Percentiles rank a stretch among this genome's conserved stretches.
Conservation (phyloP, 805 yeast genomes). For the Starmerella vaccinii region DNA sequence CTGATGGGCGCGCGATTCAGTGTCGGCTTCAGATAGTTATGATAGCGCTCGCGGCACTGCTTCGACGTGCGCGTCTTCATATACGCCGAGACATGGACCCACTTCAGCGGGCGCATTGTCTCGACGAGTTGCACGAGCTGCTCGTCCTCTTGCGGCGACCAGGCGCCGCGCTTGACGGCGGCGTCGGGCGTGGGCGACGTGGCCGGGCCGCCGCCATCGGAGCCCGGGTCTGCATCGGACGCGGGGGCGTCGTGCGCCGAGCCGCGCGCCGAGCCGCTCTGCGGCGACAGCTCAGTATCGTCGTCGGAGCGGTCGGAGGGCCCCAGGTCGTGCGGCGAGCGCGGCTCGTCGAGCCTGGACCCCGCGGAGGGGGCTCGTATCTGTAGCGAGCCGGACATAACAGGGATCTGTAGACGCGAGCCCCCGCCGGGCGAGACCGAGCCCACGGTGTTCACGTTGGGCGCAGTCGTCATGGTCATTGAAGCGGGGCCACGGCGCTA, state of each 20-base stretch:
- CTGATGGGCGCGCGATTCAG: constrained; percentile 75
- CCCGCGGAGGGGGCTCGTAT: constrained; percentile 2
- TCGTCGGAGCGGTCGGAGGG: background rate
- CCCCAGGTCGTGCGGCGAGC: background rate
- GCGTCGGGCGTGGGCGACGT: background rate
- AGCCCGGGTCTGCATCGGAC: background rate
- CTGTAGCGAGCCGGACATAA: constrained; percentile 2
- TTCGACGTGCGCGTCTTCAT: constrained; percentile 75
- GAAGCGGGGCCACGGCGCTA: background rate
- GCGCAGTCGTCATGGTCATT: constrained; percentile 4
- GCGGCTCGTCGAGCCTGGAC: background rate
- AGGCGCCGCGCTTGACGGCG: constrained; percentile 54
- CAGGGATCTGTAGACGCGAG: background rate
- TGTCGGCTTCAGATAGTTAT: constrained; percentile 79
- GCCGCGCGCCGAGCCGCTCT: background rate
- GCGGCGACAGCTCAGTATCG: constrained; percentile 1
- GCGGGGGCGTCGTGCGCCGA: background rate
- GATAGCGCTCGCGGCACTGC: constrained; percentile 85
- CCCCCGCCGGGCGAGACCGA: background rate
- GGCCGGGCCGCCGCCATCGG: background rate
- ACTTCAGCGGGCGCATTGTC: constrained; percentile 67
- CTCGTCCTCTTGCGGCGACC: constrained; percentile 80
- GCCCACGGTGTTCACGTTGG: background rate
- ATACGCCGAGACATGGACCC: constrained; percentile 75
- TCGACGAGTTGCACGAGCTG: constrained; percentile 58